Base-by-base conservation (phyloP, 163 green algal genomes). In the Chlorella variabilis region DNA sequence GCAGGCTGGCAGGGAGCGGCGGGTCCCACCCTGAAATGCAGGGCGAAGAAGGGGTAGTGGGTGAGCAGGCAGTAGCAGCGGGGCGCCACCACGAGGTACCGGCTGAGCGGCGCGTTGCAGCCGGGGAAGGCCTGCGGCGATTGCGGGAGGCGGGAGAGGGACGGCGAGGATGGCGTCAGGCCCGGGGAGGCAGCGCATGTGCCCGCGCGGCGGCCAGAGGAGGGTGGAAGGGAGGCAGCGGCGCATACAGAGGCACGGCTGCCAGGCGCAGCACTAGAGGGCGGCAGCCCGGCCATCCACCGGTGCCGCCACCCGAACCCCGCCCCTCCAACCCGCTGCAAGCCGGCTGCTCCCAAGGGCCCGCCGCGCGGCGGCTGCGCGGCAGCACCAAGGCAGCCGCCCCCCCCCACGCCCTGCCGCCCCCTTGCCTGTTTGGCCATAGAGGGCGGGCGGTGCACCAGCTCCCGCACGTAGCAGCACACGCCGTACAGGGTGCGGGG, bases 31-130 rank as follows among this genome's bases (percentile, higher is more conserved):
- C 96, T 91, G 77, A 98, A 95, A 86, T 98, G 94, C 66, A 98
- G 89, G 17, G 85, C 84, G 84, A 98, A 98, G 83, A 98, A 98
- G 51, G 95, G 95, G 83, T 95, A 91, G 74, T 91, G 88, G 1
- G 89, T 94, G 36, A 98, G 88, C 48, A 98, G 84, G 90, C 93
- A 97, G 86, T 98, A 98, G 84, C 93, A 97, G 48, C 95, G 91
- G 5, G 93, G 94, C 3, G 95, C 94, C 1, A 91, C 79, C 38
- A 97, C 91, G 45, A 97, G 80, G 77, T 93, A 95, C n/a, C 87
- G 82, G 20, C 59, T 71, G 65, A 93, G 91, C 29, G 93, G 90
- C 49, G 80, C 87, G 39, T 82, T 85, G 82, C 88, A 91, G 77
- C 48, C 39, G 59, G 85, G 81, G 83, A 78, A 90, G 21, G 63